Percentiles rank a stretch among this genome's conserved stretches.
Conservation (phyloP, 2,329 filamentous ascomycete genomes). For the Teratosphaeriaceae sp. region DNA sequence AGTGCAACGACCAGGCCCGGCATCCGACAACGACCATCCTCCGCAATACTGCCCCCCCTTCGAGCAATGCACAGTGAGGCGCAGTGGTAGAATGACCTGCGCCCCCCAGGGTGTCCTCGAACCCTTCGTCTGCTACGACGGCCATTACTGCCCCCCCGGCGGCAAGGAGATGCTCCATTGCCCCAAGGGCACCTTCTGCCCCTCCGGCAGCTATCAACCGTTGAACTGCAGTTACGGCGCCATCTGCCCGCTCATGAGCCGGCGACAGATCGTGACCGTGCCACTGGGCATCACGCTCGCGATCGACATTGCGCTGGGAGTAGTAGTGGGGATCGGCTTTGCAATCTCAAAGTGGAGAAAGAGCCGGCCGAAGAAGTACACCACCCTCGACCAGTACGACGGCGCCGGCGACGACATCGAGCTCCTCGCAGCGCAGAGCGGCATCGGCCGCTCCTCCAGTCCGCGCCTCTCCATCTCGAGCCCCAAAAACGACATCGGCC, state of each 20-base stretch:
- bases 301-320: conserved; percentile 38
- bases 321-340: conserved; percentile 31
- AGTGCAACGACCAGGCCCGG: conserved; percentile 17
- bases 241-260: conserved; percentile 40
- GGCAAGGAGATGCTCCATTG: conserved; percentile 37
- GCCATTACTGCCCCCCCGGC: conserved; percentile 47
- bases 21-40: conserved; percentile 20
- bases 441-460: conserved; percentile 29
- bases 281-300: conserved; percentile 39
- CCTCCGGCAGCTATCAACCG: conserved; percentile 42
- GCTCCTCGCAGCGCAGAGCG: conserved; percentile 24
- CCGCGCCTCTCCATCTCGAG: conserved; percentile 6
- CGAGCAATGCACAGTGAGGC: conserved; percentile 18
- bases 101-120: conserved; percentile 38
- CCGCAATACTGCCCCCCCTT: conserved; percentile 28
- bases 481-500: not conserved
- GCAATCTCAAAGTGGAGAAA: conserved; percentile 32
- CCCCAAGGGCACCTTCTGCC: conserved; percentile 46
- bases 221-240: conserved; percentile 44
- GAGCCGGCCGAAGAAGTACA: conserved; percentile 21
- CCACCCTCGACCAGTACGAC: conserved; percentile 15
- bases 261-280: conserved; percentile 37
- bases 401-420: conserved; percentile 22
- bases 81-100: conserved; percentile 18
- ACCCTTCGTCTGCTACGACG: conserved; percentile 45